Conservation (phyloP, 192 early-diverging fungal genomes). For the Entomortierella lignicola region DNA sequence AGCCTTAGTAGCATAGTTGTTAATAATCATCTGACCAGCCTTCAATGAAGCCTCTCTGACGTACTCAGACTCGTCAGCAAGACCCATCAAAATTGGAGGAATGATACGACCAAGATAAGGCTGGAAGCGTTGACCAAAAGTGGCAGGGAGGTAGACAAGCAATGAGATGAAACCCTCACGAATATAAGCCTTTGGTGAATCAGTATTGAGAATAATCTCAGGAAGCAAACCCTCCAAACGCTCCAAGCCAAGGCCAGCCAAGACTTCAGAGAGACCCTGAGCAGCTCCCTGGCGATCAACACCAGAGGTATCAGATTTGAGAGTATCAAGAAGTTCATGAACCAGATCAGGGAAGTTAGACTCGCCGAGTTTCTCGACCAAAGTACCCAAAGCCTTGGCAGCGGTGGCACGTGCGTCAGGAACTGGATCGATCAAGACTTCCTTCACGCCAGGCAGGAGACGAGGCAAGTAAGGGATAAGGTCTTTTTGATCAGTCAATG, state of each 20-base stretch:
- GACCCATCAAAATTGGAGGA: conserved; percentile 87
- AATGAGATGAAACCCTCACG: conserved; percentile 98
- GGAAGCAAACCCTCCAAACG: conserved; percentile 90
- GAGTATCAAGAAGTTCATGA: conserved; percentile 83
- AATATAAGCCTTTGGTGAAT: conserved; percentile 77
- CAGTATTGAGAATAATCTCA: conserved; percentile 85
- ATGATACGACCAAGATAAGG: conserved; percentile 90
- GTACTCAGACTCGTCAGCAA: conserved; percentile 95
- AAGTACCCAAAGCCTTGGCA: conserved; percentile 91
- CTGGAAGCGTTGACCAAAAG: conserved; percentile 92
- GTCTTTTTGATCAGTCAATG: conserved; percentile 92
- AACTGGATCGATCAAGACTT: conserved; percentile 94
- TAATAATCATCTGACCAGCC: conserved; percentile 93
- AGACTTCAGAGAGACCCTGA: conserved; percentile 94
- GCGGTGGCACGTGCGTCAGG: conserved; percentile 95
- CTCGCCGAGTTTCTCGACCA: conserved; percentile 94
- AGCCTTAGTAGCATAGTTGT: conserved; percentile 88
- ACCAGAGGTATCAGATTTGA: conserved; percentile 89
- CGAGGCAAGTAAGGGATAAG: conserved; percentile 87
- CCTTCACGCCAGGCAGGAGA: conserved; percentile 89
- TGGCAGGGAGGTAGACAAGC: conserved; percentile 95
- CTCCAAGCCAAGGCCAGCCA: conserved; percentile 88
- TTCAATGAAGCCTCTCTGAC: conserved; percentile 93
- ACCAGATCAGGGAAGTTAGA: conserved; percentile 93
- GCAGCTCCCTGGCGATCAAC: conserved; percentile 97